Base-by-base conservation (phyloP, 306 rosid genomes). In the Pueraria montana region DNA sequence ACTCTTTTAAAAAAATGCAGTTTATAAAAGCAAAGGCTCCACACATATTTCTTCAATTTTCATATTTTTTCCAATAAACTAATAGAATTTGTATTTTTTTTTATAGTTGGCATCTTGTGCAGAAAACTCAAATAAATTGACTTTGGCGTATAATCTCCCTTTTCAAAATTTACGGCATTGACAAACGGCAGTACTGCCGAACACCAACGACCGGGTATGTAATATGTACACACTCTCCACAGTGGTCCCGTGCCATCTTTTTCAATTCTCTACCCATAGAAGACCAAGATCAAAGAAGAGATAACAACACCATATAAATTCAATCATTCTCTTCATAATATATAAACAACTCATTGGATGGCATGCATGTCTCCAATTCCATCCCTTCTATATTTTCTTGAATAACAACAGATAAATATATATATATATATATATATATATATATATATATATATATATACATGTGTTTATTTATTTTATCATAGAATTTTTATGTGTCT, bases 141-240 rank as follows among this genome's bases (percentile, higher is more conserved):
- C 76, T 52, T 78, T 21, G 8, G 46, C 8, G 0, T 27, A 27
- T 27, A 73, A 30, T 14, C 2, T 43, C 27, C 17, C 12, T 27
- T 34, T 70, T 83, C 82, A 68, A 83, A 24, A 46, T 23, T 11
- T 48, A 61, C 86, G 86, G 83, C 83, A 20, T 66, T 34, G 84
- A 81, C 79, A 34, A 34, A 30, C 4, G 3, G 46, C 62, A 72
- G 3, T n/a, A n/a, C n/a, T 18, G 67, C 68, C 83, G 16, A 59
- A 63, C 11, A 63, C 5, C 38, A 77, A 67, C 46, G 45, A 59
- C 42, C 46, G 8, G 4, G 11, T 30, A 21, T 26, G 38, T 34
- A 34, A 6, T 30, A 21, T 59, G 16, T 53, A 27, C 23, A 49
- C 26, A 27, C 7, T 3, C 61, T 21, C 21, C 5, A 11, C 0